Conservation (phyloP, 495 filamentous ascomycete species). For the Emericellopsis terricola region DNA sequence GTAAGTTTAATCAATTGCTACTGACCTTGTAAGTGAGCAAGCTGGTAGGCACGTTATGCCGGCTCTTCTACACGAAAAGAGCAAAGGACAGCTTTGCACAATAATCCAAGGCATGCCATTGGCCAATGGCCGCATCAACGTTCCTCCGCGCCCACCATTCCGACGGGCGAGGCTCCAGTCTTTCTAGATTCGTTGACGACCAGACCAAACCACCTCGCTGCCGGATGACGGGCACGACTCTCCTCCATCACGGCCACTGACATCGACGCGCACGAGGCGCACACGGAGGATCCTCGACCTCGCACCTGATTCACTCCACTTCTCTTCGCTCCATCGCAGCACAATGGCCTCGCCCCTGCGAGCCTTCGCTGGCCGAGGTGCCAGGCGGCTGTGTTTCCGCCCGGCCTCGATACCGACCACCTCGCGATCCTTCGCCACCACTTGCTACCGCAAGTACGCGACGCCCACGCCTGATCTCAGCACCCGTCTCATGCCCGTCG, state of each 20-base stretch:
- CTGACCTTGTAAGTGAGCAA: too few species aligned
- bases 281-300: not conserved
- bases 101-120: too few species aligned
- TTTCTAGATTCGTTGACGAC: too few species aligned
- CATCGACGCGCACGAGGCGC: slow-evolving; percentile 3
- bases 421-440: slow-evolving; percentile 49
- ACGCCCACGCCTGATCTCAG: slow-evolving; percentile 35
- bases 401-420: slow-evolving; percentile 6
- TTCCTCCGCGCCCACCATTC: too few species aligned
- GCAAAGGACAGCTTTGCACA: too few species aligned
- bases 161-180: too few species aligned
- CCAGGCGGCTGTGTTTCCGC: slow-evolving; percentile 32
- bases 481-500: slow-evolving; percentile 50
- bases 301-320: not conserved
- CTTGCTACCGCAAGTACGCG: slow-evolving; percentile 44
- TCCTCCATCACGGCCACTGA: not conserved
- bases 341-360: slow-evolving; percentile 27
- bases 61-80: too few species aligned
- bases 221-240: not conserved
- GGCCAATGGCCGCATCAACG: too few species aligned
- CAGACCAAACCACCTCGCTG: too few species aligned
- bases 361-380: slow-evolving; percentile 35
- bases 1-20: too few species aligned
- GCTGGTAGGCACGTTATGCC: too few species aligned
- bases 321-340: slow-evolving; percentile 1